These are phyloP conservation scores for Fusarium aywerte DNA, from an alignment of 2,329 filamentous ascomycete species.

Conservation along the genomic window DNA sequence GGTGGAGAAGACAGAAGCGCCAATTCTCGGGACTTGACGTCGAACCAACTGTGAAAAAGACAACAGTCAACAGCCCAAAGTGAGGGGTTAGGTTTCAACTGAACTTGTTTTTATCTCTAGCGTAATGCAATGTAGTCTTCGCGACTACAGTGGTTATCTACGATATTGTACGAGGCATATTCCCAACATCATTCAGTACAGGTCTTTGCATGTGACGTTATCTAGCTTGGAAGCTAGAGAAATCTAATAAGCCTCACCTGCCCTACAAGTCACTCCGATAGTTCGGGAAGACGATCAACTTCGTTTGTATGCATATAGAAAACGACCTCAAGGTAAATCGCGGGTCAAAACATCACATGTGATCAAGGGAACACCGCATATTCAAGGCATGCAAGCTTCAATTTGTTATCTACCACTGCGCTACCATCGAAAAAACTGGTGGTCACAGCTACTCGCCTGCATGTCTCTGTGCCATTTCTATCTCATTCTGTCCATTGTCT, in stretches of 20 bases:
- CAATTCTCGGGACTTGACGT: background rate
- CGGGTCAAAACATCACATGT: constrained; percentile 6
- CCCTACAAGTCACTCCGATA: background rate
- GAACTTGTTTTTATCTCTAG: background rate
- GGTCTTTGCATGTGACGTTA: background rate
- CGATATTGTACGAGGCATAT: background rate
- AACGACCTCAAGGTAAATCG: background rate
- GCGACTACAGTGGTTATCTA: constrained; percentile 7
- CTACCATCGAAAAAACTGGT: constrained; percentile 37
- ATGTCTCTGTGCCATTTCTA: constrained; percentile 40
- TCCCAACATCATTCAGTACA: background rate
- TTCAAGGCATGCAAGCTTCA: constrained; percentile 43
- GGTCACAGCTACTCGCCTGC: constrained; percentile 34
- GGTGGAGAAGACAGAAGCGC: background rate
- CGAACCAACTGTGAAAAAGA: background rate
- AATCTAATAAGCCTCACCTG: constrained; percentile 8
- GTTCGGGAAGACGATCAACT: background rate
- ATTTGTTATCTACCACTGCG: constrained; percentile 40
- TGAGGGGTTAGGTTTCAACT: constrained; percentile 6
- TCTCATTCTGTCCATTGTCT: constrained; percentile 19
- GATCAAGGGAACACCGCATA: background rate
- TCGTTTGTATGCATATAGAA: background rate
- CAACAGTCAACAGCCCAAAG: background rate
- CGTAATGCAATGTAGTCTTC: background rate
- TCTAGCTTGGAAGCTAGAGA: constrained; percentile 10